Conservation (phyloP, 371 early-diverging fungal species). For the Mucor sp. region DNA sequence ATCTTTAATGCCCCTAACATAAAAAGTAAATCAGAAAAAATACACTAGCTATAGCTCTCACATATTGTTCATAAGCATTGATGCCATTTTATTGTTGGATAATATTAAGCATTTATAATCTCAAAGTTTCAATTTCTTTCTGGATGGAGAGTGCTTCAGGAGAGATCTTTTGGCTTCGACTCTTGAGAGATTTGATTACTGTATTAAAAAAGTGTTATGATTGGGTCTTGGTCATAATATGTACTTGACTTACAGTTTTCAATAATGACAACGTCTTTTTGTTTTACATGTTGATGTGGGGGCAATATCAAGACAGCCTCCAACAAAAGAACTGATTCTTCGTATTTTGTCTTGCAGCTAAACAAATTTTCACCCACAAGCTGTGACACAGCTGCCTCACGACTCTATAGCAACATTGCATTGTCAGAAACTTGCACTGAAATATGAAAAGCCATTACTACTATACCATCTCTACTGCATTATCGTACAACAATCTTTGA, state of each 20-base stretch:
- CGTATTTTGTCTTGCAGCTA: slow-evolving; percentile 68
- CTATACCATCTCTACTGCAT: slow-evolving; percentile 15
- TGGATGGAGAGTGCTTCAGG: background rate
- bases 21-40: too few relatives aligned
- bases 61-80: background rate
- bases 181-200: background rate
- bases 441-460: background rate
- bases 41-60: too few relatives aligned
- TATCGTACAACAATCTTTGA: slow-evolving; percentile 52
- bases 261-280: slow-evolving; percentile 55
- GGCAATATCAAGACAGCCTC: slow-evolving; percentile 64
- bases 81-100: background rate
- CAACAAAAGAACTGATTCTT: slow-evolving; percentile 71
- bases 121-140: background rate
- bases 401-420: background rate
- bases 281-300: slow-evolving; percentile 47
- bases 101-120: background rate
- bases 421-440: background rate
- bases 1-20: too few relatives aligned
- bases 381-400: slow-evolving; percentile 11
- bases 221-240: background rate
- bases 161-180: background rate
- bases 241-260: slow-evolving; percentile 49
- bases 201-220: background rate
- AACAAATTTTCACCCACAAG: slow-evolving; percentile 2